Evolutionary conservation across 2,329 filamentous ascomycete genomes (phyloP), one percentile per base, ranked within the genome.

Genomic region (Fusarium agapanthi): DNA sequence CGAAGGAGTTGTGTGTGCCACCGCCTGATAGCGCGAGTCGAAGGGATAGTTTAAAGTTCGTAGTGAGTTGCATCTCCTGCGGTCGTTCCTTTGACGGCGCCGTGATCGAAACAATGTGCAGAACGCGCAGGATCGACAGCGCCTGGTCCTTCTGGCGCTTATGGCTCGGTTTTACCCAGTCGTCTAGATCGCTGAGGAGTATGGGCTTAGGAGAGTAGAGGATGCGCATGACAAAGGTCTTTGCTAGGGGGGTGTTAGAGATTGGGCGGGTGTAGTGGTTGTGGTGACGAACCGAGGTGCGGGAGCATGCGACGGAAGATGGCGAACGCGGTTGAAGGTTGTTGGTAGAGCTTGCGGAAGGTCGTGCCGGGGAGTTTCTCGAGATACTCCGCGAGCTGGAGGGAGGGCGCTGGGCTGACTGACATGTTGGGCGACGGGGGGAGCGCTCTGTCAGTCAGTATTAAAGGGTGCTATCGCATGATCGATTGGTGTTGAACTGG

Each of bases 241-340:
- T 98, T 76, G 96, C 95, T 94, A 40, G 24, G 47, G 40, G 28
- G 26, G 24, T 9, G 44, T 72, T 61, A 72, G 69, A 40, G 8
- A 20, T n/a, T 51, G 45, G n/a, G 44, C 34, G 53, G 43, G 32
- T 18, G 20, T 12, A 10, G 35, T 26, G 14, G 18, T 15, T 43
- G 44, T 50, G 44, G 56, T 43, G 35, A 72, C 85, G 78, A 86
- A 95, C 93, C 94, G 69, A 98, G 85, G 79, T 97, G 93, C 65
- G 96, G 94, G 65, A 99, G 89, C 95, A 99, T 98, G 84, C 96
- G 95, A 75, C 96, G 91, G 82, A 98, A 98, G 78, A 99, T 95
- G 75, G 96, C 96, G 74, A 99, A 90, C 41, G 95, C 93, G 4
- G 96, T 97, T 45, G 95, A 97, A 35, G 96, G 96, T 86, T 98